A percentile compares a stretch with the other conserved stretches of the same genome.
phyloP scores from a whole-genome alignment of 768 basidiomycete species.

The Amanita subjunquillea region DNA sequence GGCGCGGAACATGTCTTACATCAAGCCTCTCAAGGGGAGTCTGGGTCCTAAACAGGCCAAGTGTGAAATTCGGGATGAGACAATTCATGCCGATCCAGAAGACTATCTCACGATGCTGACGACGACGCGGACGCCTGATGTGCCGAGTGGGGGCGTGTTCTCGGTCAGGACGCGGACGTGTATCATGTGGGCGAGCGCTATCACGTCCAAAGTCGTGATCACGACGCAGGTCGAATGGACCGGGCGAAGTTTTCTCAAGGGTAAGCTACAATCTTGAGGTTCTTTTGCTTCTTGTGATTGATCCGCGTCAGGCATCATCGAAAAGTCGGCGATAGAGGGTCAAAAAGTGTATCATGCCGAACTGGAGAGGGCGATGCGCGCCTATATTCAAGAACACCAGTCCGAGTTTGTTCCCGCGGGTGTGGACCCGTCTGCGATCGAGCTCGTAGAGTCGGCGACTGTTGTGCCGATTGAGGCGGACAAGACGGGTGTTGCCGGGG shows the following conservation, averaged over 20 bases:
- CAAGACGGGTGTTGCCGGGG: conserved; percentile 7
- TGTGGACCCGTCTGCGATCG: conserved; percentile 47
- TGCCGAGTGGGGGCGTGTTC: conserved; percentile 90
- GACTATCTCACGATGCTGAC: conserved; percentile 76
- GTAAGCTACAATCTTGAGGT: conserved; percentile 23
- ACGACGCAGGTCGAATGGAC: conserved; percentile 95
- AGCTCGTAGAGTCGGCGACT: conserved; percentile 30
- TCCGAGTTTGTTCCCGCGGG: conserved; percentile 86
- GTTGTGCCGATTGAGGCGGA: conserved; percentile 20
- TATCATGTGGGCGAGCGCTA: conserved; percentile 83
- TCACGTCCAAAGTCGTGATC: conserved; percentile 71
- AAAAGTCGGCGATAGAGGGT: conserved; percentile 83
- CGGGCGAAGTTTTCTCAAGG: conserved; percentile 92
- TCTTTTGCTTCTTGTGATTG: not conserved
- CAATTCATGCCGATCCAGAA: conserved; percentile 70
- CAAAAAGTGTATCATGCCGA: conserved; percentile 82
- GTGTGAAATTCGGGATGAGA: conserved; percentile 90
- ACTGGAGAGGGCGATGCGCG: conserved; percentile 75
- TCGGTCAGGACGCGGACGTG: conserved; percentile 92
- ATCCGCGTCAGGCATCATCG: conserved; percentile 69
- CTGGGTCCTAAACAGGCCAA: conserved; percentile 94
- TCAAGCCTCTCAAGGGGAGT: conserved; percentile 81
- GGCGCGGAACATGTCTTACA: conserved; percentile 88
- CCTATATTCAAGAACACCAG: conserved; percentile 83
- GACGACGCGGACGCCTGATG: conserved; percentile 88